Base-by-base conservation (phyloP, 805 yeast genomes). In the Nematodospora valgi region DNA sequence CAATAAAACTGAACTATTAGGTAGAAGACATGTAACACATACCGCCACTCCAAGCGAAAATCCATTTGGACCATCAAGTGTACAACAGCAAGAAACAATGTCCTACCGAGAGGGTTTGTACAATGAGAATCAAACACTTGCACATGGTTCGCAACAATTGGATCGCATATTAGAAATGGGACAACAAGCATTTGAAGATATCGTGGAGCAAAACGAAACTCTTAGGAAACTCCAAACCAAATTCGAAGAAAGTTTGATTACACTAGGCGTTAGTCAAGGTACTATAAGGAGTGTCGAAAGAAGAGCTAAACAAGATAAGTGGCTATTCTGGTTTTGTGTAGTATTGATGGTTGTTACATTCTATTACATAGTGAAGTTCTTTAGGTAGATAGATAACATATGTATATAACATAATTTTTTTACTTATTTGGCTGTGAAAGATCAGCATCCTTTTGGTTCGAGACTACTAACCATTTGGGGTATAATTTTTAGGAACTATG, bases 141-240 rank as follows among this genome's bases (percentile, higher is more conserved):
- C 72, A 21, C 67, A 85, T 38, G 88, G 95, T 0, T 79, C 84
- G 27, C 79, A 79, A 36, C 95, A 86, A 54, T 64, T 93, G 41
- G 98, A 93, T 54, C 87, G 86, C 45, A 86, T 93, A 27, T 58
- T 93, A 27, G 97, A 86, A 50, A 83, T 86, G 82, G 98, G 97
- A 2, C 77, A 83, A 41, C 73, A 74, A 32, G 86, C 96, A 2
- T 76, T 87, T 45, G 94, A 85, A 33, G 95, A 89, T 52, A 67
- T 93, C 15, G 82, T 84, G 13, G 88, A 82, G 30, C 97, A 93
- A 54, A 86, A 86, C 56, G 82, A 81, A 49, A 70, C 81, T 19
- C 68, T 91, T 38, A 64, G 72, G 38, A 67, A 68, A 39, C 70
- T 91, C 20, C 86, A 82, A 44, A 60, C 68, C 27, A 76, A 71